A percentile compares a stretch with the other conserved stretches of the same genome.
These are phyloP conservation scores for Purpureocillium takamizusanense DNA, from an alignment of 2,329 filamentous ascomycete species.

Conservation along the genomic window DNA sequence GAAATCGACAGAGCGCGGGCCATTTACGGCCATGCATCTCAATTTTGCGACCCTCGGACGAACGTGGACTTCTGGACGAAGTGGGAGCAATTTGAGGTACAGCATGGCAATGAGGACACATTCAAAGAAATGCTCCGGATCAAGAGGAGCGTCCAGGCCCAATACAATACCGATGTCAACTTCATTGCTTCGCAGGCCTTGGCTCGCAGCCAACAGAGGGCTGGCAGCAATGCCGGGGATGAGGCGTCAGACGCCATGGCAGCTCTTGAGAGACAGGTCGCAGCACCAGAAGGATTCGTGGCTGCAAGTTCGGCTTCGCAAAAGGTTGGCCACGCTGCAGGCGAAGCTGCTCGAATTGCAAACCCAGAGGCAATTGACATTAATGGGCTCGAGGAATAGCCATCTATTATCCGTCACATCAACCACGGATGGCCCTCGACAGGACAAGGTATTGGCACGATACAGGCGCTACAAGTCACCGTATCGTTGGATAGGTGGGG, in stretches of 20 bases:
- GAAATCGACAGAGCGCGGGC: constrained; percentile 92
- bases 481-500: no score
- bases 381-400: constrained; percentile 58
- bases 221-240: constrained; percentile 28
- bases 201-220: constrained; percentile 65
- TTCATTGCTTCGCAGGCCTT: constrained; percentile 96
- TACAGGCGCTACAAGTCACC: no score
- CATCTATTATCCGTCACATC: no score
- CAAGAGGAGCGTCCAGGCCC: constrained; percentile 92
- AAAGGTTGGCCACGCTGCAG: constrained; percentile 32
- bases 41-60: constrained; percentile 93
- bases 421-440: no score
- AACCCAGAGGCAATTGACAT: constrained; percentile 85
- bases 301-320: constrained; percentile 66
- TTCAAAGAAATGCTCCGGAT: constrained; percentile 99
- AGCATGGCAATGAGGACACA: constrained; percentile 97
- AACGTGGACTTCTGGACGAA: constrained; percentile 88
- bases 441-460: no score
- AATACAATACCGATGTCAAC: constrained; percentile 98
- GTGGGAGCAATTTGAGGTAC: constrained; percentile 95
- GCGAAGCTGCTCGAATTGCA: constrained; percentile 35
- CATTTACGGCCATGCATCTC: constrained; percentile 92
- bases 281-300: constrained; percentile 84
- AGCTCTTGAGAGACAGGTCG: constrained; percentile 77
- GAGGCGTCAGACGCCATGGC: constrained; percentile 74